These are phyloP conservation scores for Cardamine occulta DNA, from an alignment of 345 rosid genomes.

Conservation along the genomic window DNA sequence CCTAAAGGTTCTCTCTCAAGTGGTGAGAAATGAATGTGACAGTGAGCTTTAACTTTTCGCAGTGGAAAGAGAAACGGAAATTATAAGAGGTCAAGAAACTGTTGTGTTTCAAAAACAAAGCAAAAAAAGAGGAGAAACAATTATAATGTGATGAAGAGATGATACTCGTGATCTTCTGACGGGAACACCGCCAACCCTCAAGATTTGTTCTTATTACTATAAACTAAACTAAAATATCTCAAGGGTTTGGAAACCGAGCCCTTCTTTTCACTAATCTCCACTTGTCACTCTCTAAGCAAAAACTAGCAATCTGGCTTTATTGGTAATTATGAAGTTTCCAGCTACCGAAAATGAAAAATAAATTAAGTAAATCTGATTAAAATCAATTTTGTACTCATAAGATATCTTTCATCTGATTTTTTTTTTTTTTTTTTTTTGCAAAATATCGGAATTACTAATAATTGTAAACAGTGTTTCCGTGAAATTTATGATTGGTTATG, in stretches of 20 bases:
- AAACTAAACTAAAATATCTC: neutral
- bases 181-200: constrained; percentile 4
- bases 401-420: neutral
- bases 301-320: neutral
- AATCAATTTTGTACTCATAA: neutral
- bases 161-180: constrained; percentile 41
- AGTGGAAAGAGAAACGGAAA: constrained; percentile 9
- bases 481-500: neutral
- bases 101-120: neutral
- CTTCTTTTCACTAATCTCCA: neutral
- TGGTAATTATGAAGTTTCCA: neutral
- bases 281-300: neutral
- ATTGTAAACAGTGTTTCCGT: too few species aligned
- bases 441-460: too few species aligned
- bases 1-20: neutral
- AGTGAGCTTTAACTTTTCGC: neutral
- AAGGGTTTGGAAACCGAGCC: constrained; percentile 14
- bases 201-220: neutral
- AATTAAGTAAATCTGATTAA: neutral
- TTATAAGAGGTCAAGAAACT: neutral
- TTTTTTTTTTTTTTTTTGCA: neutral
- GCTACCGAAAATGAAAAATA: too few species aligned
- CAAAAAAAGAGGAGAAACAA: neutral
- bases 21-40: constrained; percentile 22
- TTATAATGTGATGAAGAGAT: neutral